Evolutionary conservation across 768 basidiomycete genomes (phyloP), one percentile per base, ranked within the genome.

Genomic region (Porphyrellus cyaneotinctus): DNA sequence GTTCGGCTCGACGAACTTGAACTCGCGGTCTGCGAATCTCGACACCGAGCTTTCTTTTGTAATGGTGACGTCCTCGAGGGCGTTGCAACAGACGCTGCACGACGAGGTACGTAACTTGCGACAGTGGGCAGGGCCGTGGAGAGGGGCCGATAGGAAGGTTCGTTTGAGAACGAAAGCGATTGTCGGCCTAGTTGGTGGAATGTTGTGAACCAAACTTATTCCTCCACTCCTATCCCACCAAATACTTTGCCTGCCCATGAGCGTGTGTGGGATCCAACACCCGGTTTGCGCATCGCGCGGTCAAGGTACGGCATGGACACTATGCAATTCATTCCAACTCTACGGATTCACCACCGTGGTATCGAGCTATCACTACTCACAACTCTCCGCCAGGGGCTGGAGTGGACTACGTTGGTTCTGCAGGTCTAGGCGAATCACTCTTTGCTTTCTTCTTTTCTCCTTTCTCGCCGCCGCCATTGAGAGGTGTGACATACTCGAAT

Each of bases 1-100:
- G 44, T 91, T 97, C 67, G 95, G 95, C 11, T 95, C 93, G 0
- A 95, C 94, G 4, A 97, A 97, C 68, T 80, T 97, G 45, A 95
- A 95, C 64, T 88, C 92, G 4, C 86, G 95, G 5, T 95, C 93
- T 2, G 81, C 91, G 1, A 82, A 90, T 58, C 82, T 97, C 35
- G 95, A 97, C 68, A 91, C 91, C 10, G 95, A 97, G 62, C 76
- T 97, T 30, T 95, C 92, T 0, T 91, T 97, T 67, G 64, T 95
- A 43, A 82, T 97, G 78, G 65, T 86, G 43, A 80, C 90, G 12
- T 82, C 85, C 20, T 84, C 84, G 3, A 66, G 73, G 8, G 50
- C 66, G 1, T 63, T 90, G 36, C 78, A 78, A 28, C 65, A 65
- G 39, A 72, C 74, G 44, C 72, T 90, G 3, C 72, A 74, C 1